A percentile compares a stretch with the other conserved stretches of the same genome.
phyloP scores from a whole-genome alignment of 225 moss, liverwort and hornwort species.

The Marchantia paleacea region DNA sequence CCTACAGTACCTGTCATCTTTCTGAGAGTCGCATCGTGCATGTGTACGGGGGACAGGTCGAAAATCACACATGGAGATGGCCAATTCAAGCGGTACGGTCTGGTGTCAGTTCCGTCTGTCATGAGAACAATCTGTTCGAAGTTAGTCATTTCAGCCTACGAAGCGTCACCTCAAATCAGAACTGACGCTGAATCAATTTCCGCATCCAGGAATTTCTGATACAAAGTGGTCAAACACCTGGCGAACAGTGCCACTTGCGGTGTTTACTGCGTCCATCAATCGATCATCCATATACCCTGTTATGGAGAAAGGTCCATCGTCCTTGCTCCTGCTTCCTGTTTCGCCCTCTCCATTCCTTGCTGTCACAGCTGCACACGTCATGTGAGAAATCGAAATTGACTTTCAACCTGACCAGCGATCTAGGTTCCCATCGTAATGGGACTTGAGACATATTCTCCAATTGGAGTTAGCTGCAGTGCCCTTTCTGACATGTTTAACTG shows the following conservation, averaged over 20 bases:
- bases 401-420: neutral
- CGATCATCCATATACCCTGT: conserved; percentile 56
- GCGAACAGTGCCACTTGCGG: conserved; percentile 43
- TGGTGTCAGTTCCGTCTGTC: conserved; percentile 76
- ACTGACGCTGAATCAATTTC: neutral
- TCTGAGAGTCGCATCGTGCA: conserved; percentile 40
- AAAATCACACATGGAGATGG: conserved; percentile 62
- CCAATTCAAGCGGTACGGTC: conserved; percentile 65
- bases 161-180: neutral
- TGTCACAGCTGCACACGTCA: neutral
- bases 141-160: conserved; percentile 20
- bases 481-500: neutral
- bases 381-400: neutral
- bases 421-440: neutral
- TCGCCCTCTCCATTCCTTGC: neutral
- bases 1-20: conserved; percentile 51
- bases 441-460: neutral
- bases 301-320: neutral
- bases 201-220: neutral
- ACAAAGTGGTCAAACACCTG: conserved; percentile 48
- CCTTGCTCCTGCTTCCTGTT: neutral
- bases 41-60: conserved; percentile 53
- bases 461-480: neutral
- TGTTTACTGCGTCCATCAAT: conserved; percentile 47
- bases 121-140: conserved; percentile 64